Base-by-base conservation (phyloP, 106 monocot species). In the Gastrodia elata region DNA sequence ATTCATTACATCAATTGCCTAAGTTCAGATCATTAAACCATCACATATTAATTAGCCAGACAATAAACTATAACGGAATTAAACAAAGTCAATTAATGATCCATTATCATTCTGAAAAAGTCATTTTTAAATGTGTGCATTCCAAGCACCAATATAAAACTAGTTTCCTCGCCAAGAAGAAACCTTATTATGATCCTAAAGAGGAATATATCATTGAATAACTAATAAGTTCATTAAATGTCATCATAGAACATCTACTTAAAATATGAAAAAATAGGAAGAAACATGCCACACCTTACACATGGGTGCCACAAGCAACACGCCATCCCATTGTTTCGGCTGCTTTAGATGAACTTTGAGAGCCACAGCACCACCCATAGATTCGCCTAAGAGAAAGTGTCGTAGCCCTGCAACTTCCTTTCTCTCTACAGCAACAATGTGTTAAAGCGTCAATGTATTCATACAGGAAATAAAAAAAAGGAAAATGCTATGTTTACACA, bases 361-460 rank as follows among this genome's bases (percentile, higher is more conserved):
- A 74, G 96, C 96, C 68, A 96, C 92, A 67, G 96, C 96, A 10
- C 92, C 96, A 76, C 96, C 96, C 96, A 96, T 96, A 27, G 96
- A 96, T 70, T 96, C 92, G 13, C 96, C 96, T 55, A 92, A 59
- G 69, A 96, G 58, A 76, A 96, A 96, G 58, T 90, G 90, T 16
- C 73, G 83, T 32, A 96, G 52, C 24, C 73, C 84, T 25, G 26
- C 70, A 38, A 89, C 83, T 44, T 90, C 89, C 69, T 83, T 77
- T 74, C n/a, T 83, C 39, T 57, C 96, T 92, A 55, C 58, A 78
- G 37, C 20, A 36, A 72, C 33, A 44, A 48, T 11, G 2, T 18
- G 9, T 72, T 35, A 46, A 61, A 48, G 25, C 30, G 32, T 32
- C 8, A 6, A 40, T 20, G 11, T 18, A 69, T 69, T 36, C 4